These are phyloP conservation scores for Kuraishia molischiana DNA, from an alignment of 805 yeast species.

Conservation along the genomic window DNA sequence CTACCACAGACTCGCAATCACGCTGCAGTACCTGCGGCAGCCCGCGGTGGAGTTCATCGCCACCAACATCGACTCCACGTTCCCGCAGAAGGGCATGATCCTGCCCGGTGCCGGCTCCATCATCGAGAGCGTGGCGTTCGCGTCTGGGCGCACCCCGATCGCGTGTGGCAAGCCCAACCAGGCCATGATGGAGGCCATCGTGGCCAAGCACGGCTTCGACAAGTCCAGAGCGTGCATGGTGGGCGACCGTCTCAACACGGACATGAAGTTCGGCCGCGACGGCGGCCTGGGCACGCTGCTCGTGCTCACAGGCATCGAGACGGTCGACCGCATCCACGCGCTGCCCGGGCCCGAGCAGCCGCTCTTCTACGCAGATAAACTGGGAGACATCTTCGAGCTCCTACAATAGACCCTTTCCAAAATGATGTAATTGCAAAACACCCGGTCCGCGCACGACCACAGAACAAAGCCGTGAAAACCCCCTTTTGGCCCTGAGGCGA, in stretches of 20 bases:
- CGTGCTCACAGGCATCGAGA: slow-evolving; percentile 89
- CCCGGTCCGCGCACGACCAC: no score
- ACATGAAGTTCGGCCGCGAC: slow-evolving; percentile 81
- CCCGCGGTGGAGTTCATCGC: slow-evolving; percentile 71
- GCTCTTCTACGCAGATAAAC: slow-evolving; percentile 53
- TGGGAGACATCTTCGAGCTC: slow-evolving; percentile 70
- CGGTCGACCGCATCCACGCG: slow-evolving; percentile 46
- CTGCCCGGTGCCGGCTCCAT: slow-evolving; percentile 95
- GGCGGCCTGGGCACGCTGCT: slow-evolving; percentile 83
- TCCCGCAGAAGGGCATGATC: slow-evolving; percentile 77
- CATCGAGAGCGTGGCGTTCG: slow-evolving; percentile 63
- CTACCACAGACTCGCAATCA: slow-evolving; percentile 71
- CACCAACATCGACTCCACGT: slow-evolving; percentile 91
- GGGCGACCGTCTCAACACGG: slow-evolving; percentile 93
- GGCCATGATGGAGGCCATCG: slow-evolving; percentile 85
- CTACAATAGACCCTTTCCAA: slow-evolving; percentile 1
- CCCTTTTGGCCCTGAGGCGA: no score
- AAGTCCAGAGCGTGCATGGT: slow-evolving; percentile 72
- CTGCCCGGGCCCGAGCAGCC: slow-evolving; percentile 40
- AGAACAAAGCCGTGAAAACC: no score
- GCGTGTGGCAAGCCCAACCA: slow-evolving; percentile 91
- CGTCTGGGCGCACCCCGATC: slow-evolving; percentile 75
- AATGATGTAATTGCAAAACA: no score
- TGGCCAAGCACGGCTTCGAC: slow-evolving; percentile 50
- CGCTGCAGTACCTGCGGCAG: slow-evolving; percentile 70